Evolutionary conservation across 495 filamentous ascomycete species (phyloP).

Genomic region (Stereocaulon alpinum): DNA sequence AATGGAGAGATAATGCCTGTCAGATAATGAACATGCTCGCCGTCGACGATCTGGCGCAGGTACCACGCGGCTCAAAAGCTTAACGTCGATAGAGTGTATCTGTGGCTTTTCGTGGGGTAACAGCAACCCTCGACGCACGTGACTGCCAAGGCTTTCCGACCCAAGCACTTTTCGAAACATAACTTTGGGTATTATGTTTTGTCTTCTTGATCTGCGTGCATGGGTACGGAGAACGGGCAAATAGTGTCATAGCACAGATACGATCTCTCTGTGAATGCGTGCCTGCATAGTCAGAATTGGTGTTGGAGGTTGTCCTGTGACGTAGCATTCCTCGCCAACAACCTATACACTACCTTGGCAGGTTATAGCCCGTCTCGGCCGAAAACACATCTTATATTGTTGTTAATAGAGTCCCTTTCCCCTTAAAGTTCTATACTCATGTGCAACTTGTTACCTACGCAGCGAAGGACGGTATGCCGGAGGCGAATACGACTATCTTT

Average conservation of each 20-base stretch:
- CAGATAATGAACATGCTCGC: constrained; percentile 1
- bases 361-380: too few species aligned
- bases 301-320: too few species aligned
- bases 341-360: too few species aligned
- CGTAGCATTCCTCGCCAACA: too few species aligned
- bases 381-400: not conserved
- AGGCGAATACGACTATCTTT: not conserved
- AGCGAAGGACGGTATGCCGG: not conserved
- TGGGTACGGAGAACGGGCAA: not conserved
- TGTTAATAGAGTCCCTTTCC: not conserved
- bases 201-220: not conserved
- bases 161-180: too few species aligned
- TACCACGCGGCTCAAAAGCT: constrained; percentile 10
- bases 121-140: not conserved
- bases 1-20: not conserved
- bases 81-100: not conserved
- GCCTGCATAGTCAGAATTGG: too few species aligned
- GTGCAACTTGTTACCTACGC: not conserved
- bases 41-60: constrained; percentile 7
- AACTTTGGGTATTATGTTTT: too few species aligned
- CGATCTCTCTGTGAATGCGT: too few species aligned
- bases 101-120: not conserved
- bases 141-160: not conserved
- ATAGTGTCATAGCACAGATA: too few species aligned
- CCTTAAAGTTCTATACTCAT: not conserved